A percentile compares a stretch with the other conserved stretches of the same genome.
These are phyloP conservation scores for Biscutella laevigata DNA, from an alignment of 441 rosid species.

Conservation along the genomic window DNA sequence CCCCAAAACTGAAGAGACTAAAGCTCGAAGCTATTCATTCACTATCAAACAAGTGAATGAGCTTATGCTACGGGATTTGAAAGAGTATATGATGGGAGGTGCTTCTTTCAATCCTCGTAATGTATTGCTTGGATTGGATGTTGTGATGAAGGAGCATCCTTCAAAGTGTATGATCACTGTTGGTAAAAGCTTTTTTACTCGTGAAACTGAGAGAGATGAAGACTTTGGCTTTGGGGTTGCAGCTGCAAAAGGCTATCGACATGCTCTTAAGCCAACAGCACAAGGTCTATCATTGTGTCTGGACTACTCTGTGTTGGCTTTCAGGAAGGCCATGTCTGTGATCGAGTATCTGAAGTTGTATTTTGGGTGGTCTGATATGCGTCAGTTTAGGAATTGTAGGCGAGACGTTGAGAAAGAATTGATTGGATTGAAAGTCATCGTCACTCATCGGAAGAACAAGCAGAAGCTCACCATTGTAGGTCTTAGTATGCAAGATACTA, in stretches of 20 bases:
- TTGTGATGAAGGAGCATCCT: conserved; percentile 89
- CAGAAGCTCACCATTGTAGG: conserved; percentile 43
- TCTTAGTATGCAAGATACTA: conserved; percentile 36
- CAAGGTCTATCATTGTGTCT: conserved; percentile 67
- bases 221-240: conserved; percentile 49
- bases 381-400: conserved; percentile 23
- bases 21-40: conserved; percentile 27
- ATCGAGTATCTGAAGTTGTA: conserved; percentile 42
- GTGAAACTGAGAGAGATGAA: conserved; percentile 16
- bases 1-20: conserved; percentile 33
- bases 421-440: conserved; percentile 46
- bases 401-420: conserved; percentile 31
- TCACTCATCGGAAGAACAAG: conserved; percentile 44
- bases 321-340: conserved; percentile 49
- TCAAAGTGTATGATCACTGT: conserved; percentile 49
- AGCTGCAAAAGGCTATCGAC: conserved; percentile 52
- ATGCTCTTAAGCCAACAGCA: conserved; percentile 56
- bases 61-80: conserved; percentile 48
- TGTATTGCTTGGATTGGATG: conserved; percentile 76
- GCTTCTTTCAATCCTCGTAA: conserved; percentile 48
- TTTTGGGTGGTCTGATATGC: conserved; percentile 26
- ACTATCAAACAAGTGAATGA: conserved; percentile 53
- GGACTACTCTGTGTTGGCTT: conserved; percentile 75
- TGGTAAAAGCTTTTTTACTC: conserved; percentile 52
- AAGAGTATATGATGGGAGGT: conserved; percentile 44